Base-by-base conservation (phyloP, 1,139 yeast genomes). In the Blastobotrys buckinghamii region DNA sequence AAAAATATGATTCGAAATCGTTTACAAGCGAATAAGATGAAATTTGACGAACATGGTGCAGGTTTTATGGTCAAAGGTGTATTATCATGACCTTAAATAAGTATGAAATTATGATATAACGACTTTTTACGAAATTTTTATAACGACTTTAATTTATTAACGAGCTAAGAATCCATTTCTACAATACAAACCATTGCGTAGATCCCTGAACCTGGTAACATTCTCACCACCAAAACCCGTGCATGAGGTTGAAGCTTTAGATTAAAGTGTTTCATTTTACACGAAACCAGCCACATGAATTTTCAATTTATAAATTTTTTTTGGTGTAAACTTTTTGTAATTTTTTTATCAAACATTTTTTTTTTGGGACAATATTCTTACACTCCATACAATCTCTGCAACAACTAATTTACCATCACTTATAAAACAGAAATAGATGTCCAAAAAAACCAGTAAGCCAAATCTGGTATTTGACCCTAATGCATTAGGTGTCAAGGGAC, bases 1-100 rank as follows among this genome's bases (percentile, higher is more conserved):
- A 64, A 63, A 45, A 59, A 60, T 36, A 65, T 60, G 19, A 50
- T 64, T 9, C 55, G 63, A 20, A 54, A 53, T 42, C 49, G 55
- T 12, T 50, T 64, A 24, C 41, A 35, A 6, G 54, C 55, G 20
- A 52, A 45, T 12, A 40, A 49, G 1, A 56, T 58, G 55, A 47
- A 39, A 38, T 61, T 35, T 43, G 52, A 48, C 15, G 65, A 61
- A 52, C 44, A 43, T 16, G 27, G 37, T 9, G 46, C 48, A 4
- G 39, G 33, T 9, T 47, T 50, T 24, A 34, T n/a, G 37, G 24
- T 43, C n/a, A 36, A 29, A 29, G 32, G 32, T 29, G 32, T 29
- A 10, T 26, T 26, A 26, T 26, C 6, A 26, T 26, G 10, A n/a
- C n/a, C n/a, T n/a, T n/a, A n/a, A n/a, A n/a, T n/a, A n/a, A n/a